Evolutionary conservation across 257 asterid genomes (phyloP), one percentile per base, ranked within the genome.

Genomic region (Solanum sparsipilum): DNA sequence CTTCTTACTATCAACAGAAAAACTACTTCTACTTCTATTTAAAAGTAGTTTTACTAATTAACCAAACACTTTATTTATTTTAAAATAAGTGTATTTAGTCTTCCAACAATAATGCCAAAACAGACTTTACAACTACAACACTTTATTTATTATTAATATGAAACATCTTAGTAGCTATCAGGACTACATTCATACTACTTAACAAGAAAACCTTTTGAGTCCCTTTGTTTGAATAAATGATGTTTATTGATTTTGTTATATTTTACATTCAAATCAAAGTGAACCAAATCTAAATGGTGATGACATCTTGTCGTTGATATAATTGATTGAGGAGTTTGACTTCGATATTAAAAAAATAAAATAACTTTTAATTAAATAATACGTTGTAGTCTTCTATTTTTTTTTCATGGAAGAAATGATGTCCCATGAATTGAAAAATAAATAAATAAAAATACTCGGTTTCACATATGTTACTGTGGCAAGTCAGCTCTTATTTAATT

Each of bases 21-120:
- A 13, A 48, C 3, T 48, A 48, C 58, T 48, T 48, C 58, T 13
- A 48, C 58, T 48, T 48, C 2, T 48, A 13, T 48, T 2, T 48
- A 13, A 48, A 48, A 48, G 7, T 15, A 13, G 18, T 2, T 48
- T 15, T 5, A 48, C 8, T 13, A 48, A 48, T 2, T 5, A 48
- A 48, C 21, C 58, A 48, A 15, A 15, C 58, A 48, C 58, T 13
- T 48, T 48, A 15, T 48, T 13, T 15, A 13, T 46, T 48, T 15
- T 0, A 5, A 48, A 48, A 13, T 5, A 48, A 48, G 1, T 48
- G 1, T 5, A 0, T 15, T 48, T 5, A 48, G 0, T 16, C 21
- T 15, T 48, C 21, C 5, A 48, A 48, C 21, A 15, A 48, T 1
- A 6, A 48, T 48, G 21, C 5, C 8, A 48, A 48, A 48, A 48